Percentiles rank a stretch among this genome's conserved stretches.
Conservation (phyloP, 1,284 basidiomycete genomes). For the Malassezia sympodialis region DNA sequence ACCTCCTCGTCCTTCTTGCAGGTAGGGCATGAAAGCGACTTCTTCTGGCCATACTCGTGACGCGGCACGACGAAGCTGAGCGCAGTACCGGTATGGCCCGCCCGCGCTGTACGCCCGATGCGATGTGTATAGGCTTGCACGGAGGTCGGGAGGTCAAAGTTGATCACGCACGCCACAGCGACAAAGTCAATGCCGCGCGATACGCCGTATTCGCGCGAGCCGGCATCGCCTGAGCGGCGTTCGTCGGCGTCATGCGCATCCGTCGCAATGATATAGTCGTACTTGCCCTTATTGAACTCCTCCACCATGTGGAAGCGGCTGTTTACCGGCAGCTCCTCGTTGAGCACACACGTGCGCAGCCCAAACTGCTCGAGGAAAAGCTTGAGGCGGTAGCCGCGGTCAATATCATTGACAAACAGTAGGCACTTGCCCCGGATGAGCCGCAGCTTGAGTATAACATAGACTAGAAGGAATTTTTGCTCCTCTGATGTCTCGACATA, state of each 20-base stretch:
- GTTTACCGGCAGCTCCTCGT: conserved; percentile 89
- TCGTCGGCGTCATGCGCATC: conserved; percentile 58
- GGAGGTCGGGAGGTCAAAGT: conserved; percentile 88
- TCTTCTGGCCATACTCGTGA: conserved; percentile 61
- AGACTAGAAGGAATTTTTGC: conserved; percentile 89
- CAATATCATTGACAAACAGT: conserved; percentile 92
- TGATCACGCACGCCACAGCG: conserved; percentile 92
- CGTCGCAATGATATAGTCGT: conserved; percentile 96
- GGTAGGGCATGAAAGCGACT: conserved; percentile 52
- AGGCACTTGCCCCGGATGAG: conserved; percentile 93
- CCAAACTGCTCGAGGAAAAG: conserved; percentile 97
- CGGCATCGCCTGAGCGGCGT: conserved; percentile 18
- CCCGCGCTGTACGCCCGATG: conserved; percentile 88
- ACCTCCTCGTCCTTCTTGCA: conserved; percentile 66
- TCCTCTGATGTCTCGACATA: conserved; percentile 58
- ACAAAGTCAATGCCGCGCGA: conserved; percentile 95
- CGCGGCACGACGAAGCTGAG: conserved; percentile 77
- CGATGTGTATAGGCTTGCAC: conserved; percentile 89
- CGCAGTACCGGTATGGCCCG: conserved; percentile 83
- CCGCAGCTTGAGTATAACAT: conserved; percentile 86
- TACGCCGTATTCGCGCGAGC: conserved; percentile 67
- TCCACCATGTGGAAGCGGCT: conserved; percentile 94
- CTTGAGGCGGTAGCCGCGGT: conserved; percentile 85
- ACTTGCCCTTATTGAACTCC: conserved; percentile 96
- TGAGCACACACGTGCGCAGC: conserved; percentile 88